Evolutionary conservation across 2,329 filamentous ascomycete genomes (phyloP).

Genomic region (Biscogniauxia mediterranea): DNA sequence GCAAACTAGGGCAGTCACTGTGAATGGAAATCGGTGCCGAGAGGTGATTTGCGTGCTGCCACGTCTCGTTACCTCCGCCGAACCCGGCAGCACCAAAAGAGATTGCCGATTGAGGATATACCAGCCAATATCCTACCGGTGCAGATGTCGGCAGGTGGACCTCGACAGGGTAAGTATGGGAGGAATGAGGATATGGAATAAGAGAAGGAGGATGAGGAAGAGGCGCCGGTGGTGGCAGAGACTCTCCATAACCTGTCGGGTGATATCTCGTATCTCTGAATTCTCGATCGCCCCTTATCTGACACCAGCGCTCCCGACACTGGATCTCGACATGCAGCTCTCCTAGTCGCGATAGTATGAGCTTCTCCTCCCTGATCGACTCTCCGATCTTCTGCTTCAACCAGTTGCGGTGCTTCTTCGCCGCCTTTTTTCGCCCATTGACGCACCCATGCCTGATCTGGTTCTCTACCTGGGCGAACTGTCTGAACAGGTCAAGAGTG

Average conservation of each 20-base stretch:
- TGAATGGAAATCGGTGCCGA: not conserved
- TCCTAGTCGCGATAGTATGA: conserved; percentile 44
- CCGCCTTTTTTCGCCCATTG: conserved; percentile 27
- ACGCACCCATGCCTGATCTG: conserved; percentile 17
- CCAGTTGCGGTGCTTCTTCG: conserved; percentile 41
- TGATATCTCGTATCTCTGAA: conserved; percentile 14
- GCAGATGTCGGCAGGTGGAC: not conserved
- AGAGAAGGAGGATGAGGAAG: not conserved
- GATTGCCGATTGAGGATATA: not conserved
- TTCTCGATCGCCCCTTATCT: conserved; percentile 30
- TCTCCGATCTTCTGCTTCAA: conserved; percentile 44
- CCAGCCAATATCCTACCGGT: not conserved
- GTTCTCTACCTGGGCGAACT: not conserved
- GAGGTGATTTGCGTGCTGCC: not conserved
- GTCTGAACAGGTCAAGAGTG: not conserved
- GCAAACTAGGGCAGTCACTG: not conserved
- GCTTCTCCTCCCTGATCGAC: conserved; percentile 45
- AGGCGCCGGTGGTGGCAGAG: not conserved
- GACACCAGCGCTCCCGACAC: conserved; percentile 40
- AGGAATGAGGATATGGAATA: too few species aligned
- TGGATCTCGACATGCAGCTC: conserved; percentile 51
- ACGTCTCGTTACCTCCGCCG: not conserved
- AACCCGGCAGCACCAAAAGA: not conserved
- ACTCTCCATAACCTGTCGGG: conserved; percentile 1
- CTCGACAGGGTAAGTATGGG: too few species aligned